These are phyloP conservation scores for Talaromyces stipitatus DNA, from an alignment of 495 filamentous ascomycete species.

Conservation along the genomic window DNA sequence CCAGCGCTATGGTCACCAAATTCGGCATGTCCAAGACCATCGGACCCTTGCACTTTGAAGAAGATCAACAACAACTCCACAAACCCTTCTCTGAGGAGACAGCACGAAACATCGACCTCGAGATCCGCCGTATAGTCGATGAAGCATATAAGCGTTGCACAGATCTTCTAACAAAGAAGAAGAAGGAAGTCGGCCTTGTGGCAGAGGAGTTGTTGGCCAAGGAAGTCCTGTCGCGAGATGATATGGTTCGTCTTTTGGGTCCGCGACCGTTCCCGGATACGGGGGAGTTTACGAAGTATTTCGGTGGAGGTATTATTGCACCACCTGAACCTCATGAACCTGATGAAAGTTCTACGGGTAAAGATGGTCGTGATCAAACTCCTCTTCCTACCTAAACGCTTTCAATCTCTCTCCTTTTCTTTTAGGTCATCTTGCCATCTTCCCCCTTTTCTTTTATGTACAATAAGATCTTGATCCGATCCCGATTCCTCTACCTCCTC, in stretches of 20 bases:
- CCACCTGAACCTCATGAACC: constrained; percentile 48
- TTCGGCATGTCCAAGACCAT: constrained; percentile 96
- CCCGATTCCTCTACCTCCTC: not conserved
- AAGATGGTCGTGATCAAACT: constrained; percentile 38
- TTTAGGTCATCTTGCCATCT: not conserved
- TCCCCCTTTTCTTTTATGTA: not conserved
- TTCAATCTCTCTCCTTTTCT: not conserved
- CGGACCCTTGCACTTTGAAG: constrained; percentile 82
- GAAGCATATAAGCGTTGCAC: constrained; percentile 88
- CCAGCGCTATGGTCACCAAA: constrained; percentile 92
- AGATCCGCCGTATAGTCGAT: constrained; percentile 84
- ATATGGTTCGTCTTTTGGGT: constrained; percentile 82
- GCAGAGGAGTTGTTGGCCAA: constrained; percentile 90
- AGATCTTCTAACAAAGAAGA: constrained; percentile 73
- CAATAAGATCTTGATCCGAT: not conserved
- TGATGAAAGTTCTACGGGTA: constrained; percentile 23
- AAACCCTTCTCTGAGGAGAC: constrained; percentile 97
- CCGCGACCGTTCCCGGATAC: constrained; percentile 74
- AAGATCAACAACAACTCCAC: constrained; percentile 70
- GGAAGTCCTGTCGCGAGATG: constrained; percentile 84
- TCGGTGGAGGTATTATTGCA: constrained; percentile 52
- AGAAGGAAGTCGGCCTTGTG: constrained; percentile 78
- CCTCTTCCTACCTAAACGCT: constrained; percentile 27
- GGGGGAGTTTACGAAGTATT: constrained; percentile 90
- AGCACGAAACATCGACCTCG: constrained; percentile 79